Evolutionary conservation across 1,139 yeast genomes (phyloP), one percentile per base, ranked within the genome.

Genomic region (Debaryomyces fabryi): DNA sequence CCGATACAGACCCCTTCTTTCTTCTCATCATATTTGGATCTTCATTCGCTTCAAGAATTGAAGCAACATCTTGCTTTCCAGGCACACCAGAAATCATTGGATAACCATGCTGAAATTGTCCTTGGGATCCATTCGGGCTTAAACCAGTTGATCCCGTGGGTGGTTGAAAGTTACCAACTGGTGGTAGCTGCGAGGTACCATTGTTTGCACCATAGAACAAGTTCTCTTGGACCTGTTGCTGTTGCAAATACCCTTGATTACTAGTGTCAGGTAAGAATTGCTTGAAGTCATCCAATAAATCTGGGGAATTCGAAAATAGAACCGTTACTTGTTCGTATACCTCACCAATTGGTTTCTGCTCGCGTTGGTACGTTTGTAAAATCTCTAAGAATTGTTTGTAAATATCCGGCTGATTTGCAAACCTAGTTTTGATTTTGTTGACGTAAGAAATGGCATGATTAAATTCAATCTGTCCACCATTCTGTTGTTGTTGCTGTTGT

Each of bases 401-500:
- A 49, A 91, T 89, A 62, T 93, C 98, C 0, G 99, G 99, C 64
- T 92, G 97, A 62, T 86, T 83, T 29, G 96, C 88, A 68, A 91
- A 93, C 52, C 98, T 82, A 46, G 93, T 92, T 65, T 95, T 95
- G 61, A 93, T 93, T 68, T 92, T 91, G 72, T 93, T 93, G 50
- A 93, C 99, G 63, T 93, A 93, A 55, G 88, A 87, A 55, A 93
- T 93, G 27, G 99, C 99, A 68, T 93, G 98, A 64, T 93, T 92
- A 73, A 93, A 92, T 70, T 93, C 98, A 9, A 91, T 93, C 49
- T 96, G 97, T 3, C 95, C 93, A 13, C 90, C 86, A 63, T 66
- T 59, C 44, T 61, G 69, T 23, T 62, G 65, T 39, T 58, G 35
- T 8, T 13, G 35, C 12, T 30, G 65, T 38, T 58, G 65, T 49